These are phyloP conservation scores for Sphaerulina musiva DNA, from an alignment of 2,329 filamentous ascomycete species.

Conservation along the genomic window DNA sequence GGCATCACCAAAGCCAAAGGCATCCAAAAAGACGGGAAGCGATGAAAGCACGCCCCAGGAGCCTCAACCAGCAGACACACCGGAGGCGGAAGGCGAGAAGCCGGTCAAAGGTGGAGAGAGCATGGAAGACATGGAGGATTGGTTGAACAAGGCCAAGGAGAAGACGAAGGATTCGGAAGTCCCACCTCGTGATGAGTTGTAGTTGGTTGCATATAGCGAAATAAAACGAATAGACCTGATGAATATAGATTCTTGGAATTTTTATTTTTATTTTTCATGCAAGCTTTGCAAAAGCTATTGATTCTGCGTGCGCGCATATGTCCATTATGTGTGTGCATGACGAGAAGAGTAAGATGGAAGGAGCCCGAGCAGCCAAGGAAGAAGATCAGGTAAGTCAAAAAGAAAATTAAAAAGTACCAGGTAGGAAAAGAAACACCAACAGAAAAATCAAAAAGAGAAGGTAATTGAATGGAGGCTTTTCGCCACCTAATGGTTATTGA, in stretches of 20 bases:
- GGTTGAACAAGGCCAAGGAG: constrained; percentile 17
- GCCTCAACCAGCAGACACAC: constrained; percentile 4
- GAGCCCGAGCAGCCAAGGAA: no score
- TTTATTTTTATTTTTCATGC: not conserved
- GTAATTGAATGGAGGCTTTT: constrained; percentile 1
- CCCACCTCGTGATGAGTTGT: constrained; percentile 19
- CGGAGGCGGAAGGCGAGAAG: constrained; percentile 10
- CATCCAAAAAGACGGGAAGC: constrained; percentile 16
- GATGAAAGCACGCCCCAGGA: constrained; percentile 15
- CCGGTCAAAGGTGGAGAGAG: constrained; percentile 18
- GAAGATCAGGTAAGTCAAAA: no score
- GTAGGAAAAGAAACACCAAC: not conserved
- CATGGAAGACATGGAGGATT: constrained; percentile 22
- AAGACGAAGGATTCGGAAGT: constrained; percentile 8
- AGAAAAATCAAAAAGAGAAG: not conserved
- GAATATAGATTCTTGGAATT: constrained; percentile 3
- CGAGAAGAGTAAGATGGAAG: no score
- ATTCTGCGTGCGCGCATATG: no score
- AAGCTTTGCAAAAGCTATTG: no score
- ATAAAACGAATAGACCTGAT: constrained; percentile 2
- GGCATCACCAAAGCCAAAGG: constrained; percentile 19
- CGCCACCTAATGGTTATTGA: constrained; percentile 1
- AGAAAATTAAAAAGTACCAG: not conserved
- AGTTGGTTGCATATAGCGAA: constrained; percentile 13
- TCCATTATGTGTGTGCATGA: no score